These are phyloP conservation scores for Penicillium crustosum DNA, from an alignment of 2,329 filamentous ascomycete genomes.

Conservation along the genomic window DNA sequence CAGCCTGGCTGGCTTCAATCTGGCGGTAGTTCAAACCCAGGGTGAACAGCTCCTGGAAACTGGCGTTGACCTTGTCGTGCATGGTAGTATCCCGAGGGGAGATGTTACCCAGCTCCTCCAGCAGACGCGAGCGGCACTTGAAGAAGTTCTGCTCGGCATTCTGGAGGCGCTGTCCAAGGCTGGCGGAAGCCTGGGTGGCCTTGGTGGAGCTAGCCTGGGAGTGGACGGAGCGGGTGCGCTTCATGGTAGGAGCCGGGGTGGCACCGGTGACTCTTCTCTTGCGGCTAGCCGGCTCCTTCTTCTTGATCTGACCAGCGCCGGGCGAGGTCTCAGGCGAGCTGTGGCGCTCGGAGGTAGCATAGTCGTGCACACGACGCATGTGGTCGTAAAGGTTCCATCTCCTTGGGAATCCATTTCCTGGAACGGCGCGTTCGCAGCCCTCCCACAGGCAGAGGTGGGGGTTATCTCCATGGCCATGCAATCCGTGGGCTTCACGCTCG, in stretches of 20 bases:
- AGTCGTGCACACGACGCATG: conserved; percentile 89
- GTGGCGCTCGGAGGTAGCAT: conserved; percentile 46
- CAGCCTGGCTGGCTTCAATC: conserved; percentile 43
- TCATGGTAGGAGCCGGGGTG: conserved; percentile 42
- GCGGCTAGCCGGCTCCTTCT: conserved; percentile 40
- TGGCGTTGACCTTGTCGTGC: conserved; percentile 47
- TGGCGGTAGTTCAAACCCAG: conserved; percentile 45
- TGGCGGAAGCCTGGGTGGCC: conserved; percentile 34
- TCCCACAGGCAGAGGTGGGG: conserved; percentile 86
- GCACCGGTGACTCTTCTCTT: conserved; percentile 43
- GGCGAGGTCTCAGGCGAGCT: conserved; percentile 45
- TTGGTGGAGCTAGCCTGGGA: conserved; percentile 39
- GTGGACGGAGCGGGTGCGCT: conserved; percentile 43
- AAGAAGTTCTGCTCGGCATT: conserved; percentile 45
- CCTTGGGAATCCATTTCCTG: conserved; percentile 86
- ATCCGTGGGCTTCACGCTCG: conserved; percentile 91
- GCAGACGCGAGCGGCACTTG: conserved; percentile 41
- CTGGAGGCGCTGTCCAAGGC: conserved; percentile 42
- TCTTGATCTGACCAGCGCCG: conserved; percentile 35
- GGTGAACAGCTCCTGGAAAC: conserved; percentile 46
- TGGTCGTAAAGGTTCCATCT: conserved; percentile 96
- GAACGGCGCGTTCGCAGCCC: conserved; percentile 78
- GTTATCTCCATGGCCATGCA: conserved; percentile 92
- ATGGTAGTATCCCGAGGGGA: conserved; percentile 42
- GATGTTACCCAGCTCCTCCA: conserved; percentile 42